A percentile compares a stretch with the other conserved stretches of the same genome.
These are phyloP conservation scores for Neurospora sp. DNA, from an alignment of 495 filamentous ascomycete species.

Conservation along the genomic window DNA sequence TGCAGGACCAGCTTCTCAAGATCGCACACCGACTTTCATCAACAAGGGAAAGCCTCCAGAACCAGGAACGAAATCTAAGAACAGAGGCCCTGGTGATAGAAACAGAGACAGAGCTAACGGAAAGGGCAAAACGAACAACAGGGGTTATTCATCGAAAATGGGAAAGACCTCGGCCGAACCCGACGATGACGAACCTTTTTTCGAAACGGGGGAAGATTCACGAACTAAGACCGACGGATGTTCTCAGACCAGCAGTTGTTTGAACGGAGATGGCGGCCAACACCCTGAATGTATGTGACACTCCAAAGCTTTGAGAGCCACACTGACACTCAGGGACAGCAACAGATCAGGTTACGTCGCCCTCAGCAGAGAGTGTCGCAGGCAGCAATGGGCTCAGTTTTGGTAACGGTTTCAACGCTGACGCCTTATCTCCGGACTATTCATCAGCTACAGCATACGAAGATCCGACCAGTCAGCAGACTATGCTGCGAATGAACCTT, in stretches of 20 bases:
- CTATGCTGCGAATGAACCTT: not conserved
- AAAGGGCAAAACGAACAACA: conserved; percentile 1
- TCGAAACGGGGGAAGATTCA: not conserved
- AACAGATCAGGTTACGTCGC: not conserved
- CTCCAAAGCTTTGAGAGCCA: not conserved
- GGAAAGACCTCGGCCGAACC: not conserved
- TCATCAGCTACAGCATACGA: not conserved
- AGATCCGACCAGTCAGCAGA: not conserved
- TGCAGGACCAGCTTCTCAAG: not conserved
- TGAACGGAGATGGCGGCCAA: not conserved
- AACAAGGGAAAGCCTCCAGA: conserved; percentile 1
- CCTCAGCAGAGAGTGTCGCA: not conserved
- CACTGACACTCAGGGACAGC: not conserved
- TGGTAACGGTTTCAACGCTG: not conserved
- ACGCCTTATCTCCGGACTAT: not conserved
- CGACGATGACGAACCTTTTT: not conserved
- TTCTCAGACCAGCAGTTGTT: not conserved
- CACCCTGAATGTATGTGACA: not conserved
- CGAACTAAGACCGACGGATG: not conserved
- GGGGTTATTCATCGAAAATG: not conserved
- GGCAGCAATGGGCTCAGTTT: not conserved
- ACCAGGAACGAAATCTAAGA: not conserved
- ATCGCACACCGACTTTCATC: not conserved
- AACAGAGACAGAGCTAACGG: not conserved
- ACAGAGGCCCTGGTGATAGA: not conserved